A percentile compares a stretch with the other conserved stretches of the same genome.
These are phyloP conservation scores for Xylaria arbuscula DNA, from an alignment of 2,329 filamentous ascomycete genomes.

Conservation along the genomic window DNA sequence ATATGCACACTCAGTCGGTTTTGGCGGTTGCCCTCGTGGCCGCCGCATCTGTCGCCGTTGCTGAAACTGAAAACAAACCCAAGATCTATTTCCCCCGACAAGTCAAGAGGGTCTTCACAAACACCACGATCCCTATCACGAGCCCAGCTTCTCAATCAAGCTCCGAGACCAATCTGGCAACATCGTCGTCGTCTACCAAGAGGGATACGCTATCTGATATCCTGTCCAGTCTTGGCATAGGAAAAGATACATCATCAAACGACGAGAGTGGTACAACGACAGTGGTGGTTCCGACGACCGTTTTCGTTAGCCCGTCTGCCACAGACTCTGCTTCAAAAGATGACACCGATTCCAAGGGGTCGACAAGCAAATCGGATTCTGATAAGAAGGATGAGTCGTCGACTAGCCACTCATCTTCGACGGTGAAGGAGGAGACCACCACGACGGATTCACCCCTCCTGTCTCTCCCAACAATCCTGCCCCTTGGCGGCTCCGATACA, in stretches of 20 bases:
- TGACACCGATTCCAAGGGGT: constrained; percentile 14
- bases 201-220: constrained; percentile 45
- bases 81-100: constrained; percentile 58
- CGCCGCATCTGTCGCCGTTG: constrained; percentile 52
- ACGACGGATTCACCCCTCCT: constrained; percentile 35
- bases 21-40: constrained; percentile 54
- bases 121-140: constrained; percentile 48
- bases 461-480: constrained; percentile 39
- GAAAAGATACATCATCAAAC: constrained; percentile 28
- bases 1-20: constrained; percentile 48
- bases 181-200: constrained; percentile 42
- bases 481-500: constrained; percentile 11
- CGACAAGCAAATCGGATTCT: constrained; percentile 21
- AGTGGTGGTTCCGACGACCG: constrained; percentile 29
- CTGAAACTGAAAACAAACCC: constrained; percentile 52
- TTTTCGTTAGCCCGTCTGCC: constrained; percentile 30
- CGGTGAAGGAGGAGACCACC: constrained; percentile 33
- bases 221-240: constrained; percentile 40
- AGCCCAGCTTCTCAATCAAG: constrained; percentile 43
- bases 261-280: constrained; percentile 31
- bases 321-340: constrained; percentile 15
- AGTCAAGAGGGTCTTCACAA: constrained; percentile 55
- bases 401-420: constrained; percentile 5
- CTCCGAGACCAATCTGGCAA: constrained; percentile 34
- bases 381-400: constrained; percentile 34